phyloP scores from a whole-genome alignment of 2,329 filamentous ascomycete species.

The Xylogone sp. region DNA sequence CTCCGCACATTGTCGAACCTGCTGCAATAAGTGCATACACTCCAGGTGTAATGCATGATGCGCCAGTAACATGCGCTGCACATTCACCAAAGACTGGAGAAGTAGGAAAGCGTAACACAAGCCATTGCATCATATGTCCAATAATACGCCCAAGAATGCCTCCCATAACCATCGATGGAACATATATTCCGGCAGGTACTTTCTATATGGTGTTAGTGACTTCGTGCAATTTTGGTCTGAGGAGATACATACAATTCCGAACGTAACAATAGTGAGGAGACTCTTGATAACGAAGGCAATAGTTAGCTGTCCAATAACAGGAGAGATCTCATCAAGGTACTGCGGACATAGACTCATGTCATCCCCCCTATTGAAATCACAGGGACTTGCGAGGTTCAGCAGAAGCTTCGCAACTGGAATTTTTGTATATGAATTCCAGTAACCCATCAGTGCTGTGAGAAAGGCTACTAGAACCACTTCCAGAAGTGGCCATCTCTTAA shows the following conservation, averaged over 20 bases:
- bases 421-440: conserved; percentile 90
- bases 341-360: conserved; percentile 74
- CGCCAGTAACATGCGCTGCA: conserved; percentile 60
- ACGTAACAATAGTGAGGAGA: conserved; percentile 82
- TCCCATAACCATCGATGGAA: conserved; percentile 97
- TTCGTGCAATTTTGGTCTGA: neutral
- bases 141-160: conserved; percentile 86
- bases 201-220: conserved; percentile 47
- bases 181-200: conserved; percentile 93
- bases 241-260: conserved; percentile 73
- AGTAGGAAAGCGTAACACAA: conserved; percentile 69
- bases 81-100: conserved; percentile 74
- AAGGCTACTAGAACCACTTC: conserved; percentile 87
- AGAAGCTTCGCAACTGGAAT: conserved; percentile 87
- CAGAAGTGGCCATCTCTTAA: conserved; percentile 79
- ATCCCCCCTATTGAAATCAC: conserved; percentile 63
- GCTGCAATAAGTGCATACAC: conserved; percentile 94
- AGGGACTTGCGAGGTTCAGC: conserved; percentile 86
- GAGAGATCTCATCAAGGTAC: conserved; percentile 70
- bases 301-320: conserved; percentile 67
- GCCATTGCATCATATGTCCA: conserved; percentile 79
- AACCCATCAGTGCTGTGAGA: conserved; percentile 78
- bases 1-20: conserved; percentile 96
- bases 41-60: conserved; percentile 90
- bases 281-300: conserved; percentile 87